phyloP scores from a whole-genome alignment of 441 rosid species.

The Pelargonium myrrhifolium region DNA sequence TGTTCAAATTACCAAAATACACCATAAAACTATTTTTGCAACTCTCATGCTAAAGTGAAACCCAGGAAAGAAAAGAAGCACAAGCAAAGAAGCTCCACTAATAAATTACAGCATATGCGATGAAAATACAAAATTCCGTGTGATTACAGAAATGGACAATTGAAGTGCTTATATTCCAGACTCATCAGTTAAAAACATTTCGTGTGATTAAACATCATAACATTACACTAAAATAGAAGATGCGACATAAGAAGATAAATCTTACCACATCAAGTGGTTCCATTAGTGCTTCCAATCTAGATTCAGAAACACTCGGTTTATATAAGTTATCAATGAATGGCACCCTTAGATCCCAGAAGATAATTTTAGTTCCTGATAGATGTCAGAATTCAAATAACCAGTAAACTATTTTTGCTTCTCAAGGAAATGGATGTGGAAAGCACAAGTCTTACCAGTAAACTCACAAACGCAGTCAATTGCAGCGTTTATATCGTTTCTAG shows the following conservation, averaged over 20 bases:
- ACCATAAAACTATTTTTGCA: neutral
- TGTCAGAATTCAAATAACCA: constrained; percentile 16
- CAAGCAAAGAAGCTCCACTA: neutral
- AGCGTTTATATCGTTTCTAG: constrained; percentile 81
- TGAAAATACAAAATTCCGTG: neutral
- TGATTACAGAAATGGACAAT: neutral
- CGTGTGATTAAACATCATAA: neutral
- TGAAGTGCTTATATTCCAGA: neutral
- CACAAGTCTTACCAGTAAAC: constrained; percentile 59
- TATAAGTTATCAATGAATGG: constrained; percentile 78
- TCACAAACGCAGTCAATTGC: constrained; percentile 82
- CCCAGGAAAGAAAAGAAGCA: neutral
- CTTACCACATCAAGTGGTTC: constrained; percentile 82
- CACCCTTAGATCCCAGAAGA: constrained; percentile 87
- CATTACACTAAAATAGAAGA: neutral
- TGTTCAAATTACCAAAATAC: neutral
- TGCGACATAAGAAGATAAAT: constrained; percentile 10
- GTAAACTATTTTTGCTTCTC: constrained; percentile 11
- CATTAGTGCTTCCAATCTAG: constrained; percentile 71
- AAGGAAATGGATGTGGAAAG: constrained; percentile 11
- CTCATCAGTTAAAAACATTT: no score
- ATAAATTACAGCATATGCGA: neutral
- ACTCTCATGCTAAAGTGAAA: neutral
- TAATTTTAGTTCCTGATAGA: constrained; percentile 78
- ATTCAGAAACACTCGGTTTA: constrained; percentile 66